Evolutionary conservation across 1,284 basidiomycete genomes (phyloP).

Genomic region (Pseudozyma tsukubaensis): DNA sequence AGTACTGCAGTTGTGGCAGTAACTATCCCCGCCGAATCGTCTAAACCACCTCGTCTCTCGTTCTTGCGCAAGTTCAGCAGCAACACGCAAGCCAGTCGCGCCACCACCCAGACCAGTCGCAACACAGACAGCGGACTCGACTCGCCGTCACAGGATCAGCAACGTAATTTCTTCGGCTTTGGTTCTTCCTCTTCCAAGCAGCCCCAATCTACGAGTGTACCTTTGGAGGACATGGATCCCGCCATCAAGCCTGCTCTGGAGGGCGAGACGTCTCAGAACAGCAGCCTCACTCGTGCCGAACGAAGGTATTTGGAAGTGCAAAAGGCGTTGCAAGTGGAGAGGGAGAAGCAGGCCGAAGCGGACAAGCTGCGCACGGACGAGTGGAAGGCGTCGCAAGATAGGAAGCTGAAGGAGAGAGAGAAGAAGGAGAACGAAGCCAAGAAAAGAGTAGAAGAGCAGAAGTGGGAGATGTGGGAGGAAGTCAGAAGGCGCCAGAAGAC

Average conservation of each 20-base stretch:
- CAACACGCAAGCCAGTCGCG: slow-evolving; percentile 23
- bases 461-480: slow-evolving; percentile 61
- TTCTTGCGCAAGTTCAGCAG: slow-evolving; percentile 47
- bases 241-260: slow-evolving; percentile 36
- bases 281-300: slow-evolving; percentile 36
- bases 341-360: slow-evolving; percentile 49
- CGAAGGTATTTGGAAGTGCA: slow-evolving; percentile 52
- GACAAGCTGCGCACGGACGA: slow-evolving; percentile 37
- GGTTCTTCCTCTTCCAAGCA: slow-evolving; percentile 4
- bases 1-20: slow-evolving; percentile 25
- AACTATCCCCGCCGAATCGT: slow-evolving; percentile 26
- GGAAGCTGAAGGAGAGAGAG: slow-evolving; percentile 44
- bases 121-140: slow-evolving; percentile 21
- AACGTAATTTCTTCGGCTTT: slow-evolving; percentile 2
- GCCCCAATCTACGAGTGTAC: slow-evolving; percentile 15
- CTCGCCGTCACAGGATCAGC: slow-evolving; percentile 19
- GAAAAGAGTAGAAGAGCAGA: slow-evolving; percentile 44
- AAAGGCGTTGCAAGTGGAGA: slow-evolving; percentile 42
- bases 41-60: slow-evolving; percentile 33
- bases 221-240: slow-evolving; percentile 31
- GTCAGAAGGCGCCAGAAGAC: slow-evolving; percentile 48
- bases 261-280: slow-evolving; percentile 25
- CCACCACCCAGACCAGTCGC: too few relatives aligned
- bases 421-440: slow-evolving; percentile 48
- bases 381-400: slow-evolving; percentile 13